These are phyloP conservation scores for Pholiota adiposa DNA, from an alignment of 1,284 basidiomycete species.

Conservation along the genomic window DNA sequence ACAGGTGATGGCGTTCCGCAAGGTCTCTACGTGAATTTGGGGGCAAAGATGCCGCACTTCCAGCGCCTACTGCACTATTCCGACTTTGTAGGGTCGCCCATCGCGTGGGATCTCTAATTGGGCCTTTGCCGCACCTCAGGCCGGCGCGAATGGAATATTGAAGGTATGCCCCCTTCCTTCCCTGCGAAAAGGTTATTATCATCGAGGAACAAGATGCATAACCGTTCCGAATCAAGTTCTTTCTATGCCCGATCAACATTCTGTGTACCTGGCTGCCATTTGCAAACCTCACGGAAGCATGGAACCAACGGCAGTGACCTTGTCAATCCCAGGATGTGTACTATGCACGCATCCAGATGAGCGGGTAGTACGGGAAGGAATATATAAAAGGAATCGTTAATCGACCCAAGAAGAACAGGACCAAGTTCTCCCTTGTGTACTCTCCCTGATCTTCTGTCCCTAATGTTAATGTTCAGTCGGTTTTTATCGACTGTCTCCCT, in stretches of 20 bases:
- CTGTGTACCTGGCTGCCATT: slow-evolving; percentile 26
- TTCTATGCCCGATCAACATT: slow-evolving; percentile 26
- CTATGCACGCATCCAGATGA: slow-evolving; percentile 13
- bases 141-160: slow-evolving; percentile 13
- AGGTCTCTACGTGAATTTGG: slow-evolving; percentile 8
- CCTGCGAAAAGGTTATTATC: slow-evolving; percentile 20
- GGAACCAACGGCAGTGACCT: slow-evolving; percentile 18
- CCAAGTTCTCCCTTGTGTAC: slow-evolving; percentile 17
- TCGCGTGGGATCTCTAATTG: slow-evolving; percentile 20
- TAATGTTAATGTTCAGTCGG: slow-evolving; percentile 20
- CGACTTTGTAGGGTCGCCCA: slow-evolving; percentile 15
- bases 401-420: slow-evolving; percentile 16
- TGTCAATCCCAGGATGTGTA: slow-evolving; percentile 25
- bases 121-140: slow-evolving; percentile 7
- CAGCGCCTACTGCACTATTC: slow-evolving; percentile 11
- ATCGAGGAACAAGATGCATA: slow-evolving; percentile 23
- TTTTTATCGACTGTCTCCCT: slow-evolving; percentile 22
- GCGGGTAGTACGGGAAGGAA: slow-evolving; percentile 6
- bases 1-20: slow-evolving; percentile 15
- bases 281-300: slow-evolving; percentile 19
- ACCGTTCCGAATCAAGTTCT: slow-evolving; percentile 14
- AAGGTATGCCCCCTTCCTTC: slow-evolving; percentile 14
- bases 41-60: slow-evolving; percentile 15
- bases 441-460: slow-evolving; percentile 1
- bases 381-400: slow-evolving; percentile 19